Conservation (phyloP, 1,284 basidiomycete genomes). For the Pseudozyma thailandica region DNA sequence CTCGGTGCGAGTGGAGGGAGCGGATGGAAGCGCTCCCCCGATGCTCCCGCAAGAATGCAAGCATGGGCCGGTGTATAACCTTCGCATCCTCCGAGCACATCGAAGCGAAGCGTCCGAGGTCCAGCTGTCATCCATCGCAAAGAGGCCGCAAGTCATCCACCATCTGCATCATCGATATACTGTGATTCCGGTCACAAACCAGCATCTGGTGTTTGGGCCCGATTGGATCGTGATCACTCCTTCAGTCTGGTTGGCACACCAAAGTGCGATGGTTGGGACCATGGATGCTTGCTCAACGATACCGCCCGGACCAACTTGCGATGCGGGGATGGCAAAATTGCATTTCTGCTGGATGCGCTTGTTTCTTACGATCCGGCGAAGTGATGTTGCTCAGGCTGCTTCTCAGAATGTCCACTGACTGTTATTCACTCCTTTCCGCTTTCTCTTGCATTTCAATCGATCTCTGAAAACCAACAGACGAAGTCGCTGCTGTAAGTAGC, state of each 20-base stretch:
- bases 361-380: too few relatives aligned
- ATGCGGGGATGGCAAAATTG: neutral
- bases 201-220: too few relatives aligned
- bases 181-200: too few relatives aligned
- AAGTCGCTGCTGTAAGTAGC: conserved; percentile 67
- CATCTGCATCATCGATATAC: too few relatives aligned
- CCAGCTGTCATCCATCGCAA: too few relatives aligned
- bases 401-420: conserved; percentile 12
- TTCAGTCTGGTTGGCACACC: too few relatives aligned
- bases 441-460: neutral
- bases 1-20: neutral
- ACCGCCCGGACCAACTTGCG: neutral
- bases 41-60: neutral
- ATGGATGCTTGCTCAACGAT: neutral
- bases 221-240: too few relatives aligned
- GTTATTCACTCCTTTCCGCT: neutral
- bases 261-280: neutral
- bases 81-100: too few relatives aligned
- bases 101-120: too few relatives aligned
- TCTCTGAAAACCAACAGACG: conserved; percentile 49
- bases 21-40: too few relatives aligned
- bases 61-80: neutral
- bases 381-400: too few relatives aligned
- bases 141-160: too few relatives aligned
- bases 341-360: neutral